Conservation (phyloP, 768 basidiomycete genomes). For the Mycena rebaudengoi region DNA sequence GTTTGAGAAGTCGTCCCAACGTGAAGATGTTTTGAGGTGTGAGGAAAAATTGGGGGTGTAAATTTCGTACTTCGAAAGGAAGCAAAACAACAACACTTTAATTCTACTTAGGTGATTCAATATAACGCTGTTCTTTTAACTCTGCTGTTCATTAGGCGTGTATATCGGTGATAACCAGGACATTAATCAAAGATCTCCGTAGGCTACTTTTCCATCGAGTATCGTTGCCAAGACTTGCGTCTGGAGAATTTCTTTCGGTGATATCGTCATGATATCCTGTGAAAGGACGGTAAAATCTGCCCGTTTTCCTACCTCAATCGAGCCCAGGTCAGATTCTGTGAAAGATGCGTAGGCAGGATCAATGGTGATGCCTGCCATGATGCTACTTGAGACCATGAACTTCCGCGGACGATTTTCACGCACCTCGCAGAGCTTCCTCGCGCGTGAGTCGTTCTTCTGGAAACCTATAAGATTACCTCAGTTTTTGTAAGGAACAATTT, state of each 20-base stretch:
- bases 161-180: no score
- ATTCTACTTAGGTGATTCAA: no score
- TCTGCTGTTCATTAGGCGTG: no score
- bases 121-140: no score
- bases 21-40: neutral
- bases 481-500: neutral
- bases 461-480: conserved; percentile 61
- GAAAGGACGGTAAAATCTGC: conserved; percentile 91
- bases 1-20: neutral
- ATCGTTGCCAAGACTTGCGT: conserved; percentile 68
- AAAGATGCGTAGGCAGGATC: conserved; percentile 92
- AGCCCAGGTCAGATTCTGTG: conserved; percentile 74
- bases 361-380: conserved; percentile 80
- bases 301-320: conserved; percentile 77
- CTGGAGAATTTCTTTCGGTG: conserved; percentile 58
- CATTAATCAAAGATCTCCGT: conserved; percentile 46
- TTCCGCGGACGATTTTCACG: neutral
- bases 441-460: conserved; percentile 77
- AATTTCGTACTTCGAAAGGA: no score
- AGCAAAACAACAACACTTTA: no score
- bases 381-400: neutral
- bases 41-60: no score
- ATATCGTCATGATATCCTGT: conserved; percentile 75
- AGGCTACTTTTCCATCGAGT: conserved; percentile 67
- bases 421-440: conserved; percentile 81